phyloP scores from a whole-genome alignment of 345 rosid genomes.

The Trapa incisa region DNA sequence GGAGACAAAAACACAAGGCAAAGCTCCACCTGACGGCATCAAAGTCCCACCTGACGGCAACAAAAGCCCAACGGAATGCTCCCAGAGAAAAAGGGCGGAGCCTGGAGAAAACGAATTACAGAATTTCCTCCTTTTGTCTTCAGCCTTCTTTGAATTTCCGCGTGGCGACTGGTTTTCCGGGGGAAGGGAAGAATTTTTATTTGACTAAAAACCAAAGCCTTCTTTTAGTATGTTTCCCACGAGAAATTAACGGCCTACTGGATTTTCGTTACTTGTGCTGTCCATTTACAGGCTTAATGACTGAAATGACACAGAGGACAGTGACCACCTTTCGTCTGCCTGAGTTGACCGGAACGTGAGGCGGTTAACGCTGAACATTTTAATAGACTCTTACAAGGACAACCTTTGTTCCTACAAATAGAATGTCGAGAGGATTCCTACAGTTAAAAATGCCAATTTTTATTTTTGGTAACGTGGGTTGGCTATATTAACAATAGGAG shows the following conservation, averaged over 20 bases:
- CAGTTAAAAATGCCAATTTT: too few relatives aligned
- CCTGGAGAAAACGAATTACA: not conserved
- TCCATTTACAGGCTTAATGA: not conserved
- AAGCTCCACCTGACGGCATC: not conserved
- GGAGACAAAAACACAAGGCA: not conserved
- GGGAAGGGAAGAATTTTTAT: not conserved
- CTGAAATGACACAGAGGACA: not conserved
- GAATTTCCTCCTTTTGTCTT: not conserved
- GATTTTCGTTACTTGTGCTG: conserved; percentile 1
- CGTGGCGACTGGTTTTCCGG: not conserved
- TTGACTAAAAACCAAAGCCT: not conserved
- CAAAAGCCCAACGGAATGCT: not conserved
- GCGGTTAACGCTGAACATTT: too few relatives aligned
- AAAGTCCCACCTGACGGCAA: not conserved
- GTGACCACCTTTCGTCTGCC: not conserved
- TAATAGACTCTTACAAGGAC: too few relatives aligned
- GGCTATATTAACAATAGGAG: too few relatives aligned
- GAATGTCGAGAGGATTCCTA: too few relatives aligned
- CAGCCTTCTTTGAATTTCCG: not conserved
- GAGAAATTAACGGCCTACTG: not conserved
- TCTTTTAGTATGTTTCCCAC: not conserved
- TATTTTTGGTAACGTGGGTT: too few relatives aligned
- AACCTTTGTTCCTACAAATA: too few relatives aligned
- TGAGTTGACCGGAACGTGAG: too few relatives aligned
- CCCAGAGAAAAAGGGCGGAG: not conserved